Evolutionary conservation across 306 rosid genomes (phyloP), one percentile per base, ranked within the genome.

Genomic region (Trifolium subterraneum): DNA sequence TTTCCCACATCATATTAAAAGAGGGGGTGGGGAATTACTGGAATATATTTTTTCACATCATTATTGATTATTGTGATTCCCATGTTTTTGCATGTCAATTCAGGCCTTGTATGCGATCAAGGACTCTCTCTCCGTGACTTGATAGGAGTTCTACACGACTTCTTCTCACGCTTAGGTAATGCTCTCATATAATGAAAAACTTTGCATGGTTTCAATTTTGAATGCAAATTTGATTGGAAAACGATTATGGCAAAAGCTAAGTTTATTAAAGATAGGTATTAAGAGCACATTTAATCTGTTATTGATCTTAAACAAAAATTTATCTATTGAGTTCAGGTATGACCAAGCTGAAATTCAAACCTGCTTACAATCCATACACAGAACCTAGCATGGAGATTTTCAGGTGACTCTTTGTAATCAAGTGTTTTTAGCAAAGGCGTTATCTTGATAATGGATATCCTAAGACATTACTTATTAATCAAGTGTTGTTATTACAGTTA

Each of bases 371-470:
- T 80, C 98, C 97, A 1, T 94, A 94, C 74, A 94, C 98, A 5
- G 98, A 94, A 71, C 98, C 98, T 58, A 94, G 97, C 92, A 88
- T 94, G 98, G 98, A 94, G 82, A 88, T 94, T 79, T 94, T 94
- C 84, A 90, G 98, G 98, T 94, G 54, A 59, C 66, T n/a, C 35
- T n/a, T n/a, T n/a, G n/a, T n/a, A n/a, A n/a, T n/a, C n/a, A n/a
- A n/a, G n/a, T n/a, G n/a, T n/a, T n/a, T n/a, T n/a, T n/a, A n/a
- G 18, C 59, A 39, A 39, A 72, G 39, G 68, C 72, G 55, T 61
- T 65, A 22, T 71, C 50, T 19, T 14, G 62, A 67, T 38, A 36
- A 38, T 38, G 50, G 48, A 10, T 39, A 9, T 55, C 23, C 14
- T 63, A 54, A 41, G 73, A 68, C 12, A 1, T 50, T 41, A 62